A percentile compares a stretch with the other conserved stretches of the same genome.
phyloP scores from a whole-genome alignment of 169 alveolate genomes.

The Babesia gibsoni region DNA sequence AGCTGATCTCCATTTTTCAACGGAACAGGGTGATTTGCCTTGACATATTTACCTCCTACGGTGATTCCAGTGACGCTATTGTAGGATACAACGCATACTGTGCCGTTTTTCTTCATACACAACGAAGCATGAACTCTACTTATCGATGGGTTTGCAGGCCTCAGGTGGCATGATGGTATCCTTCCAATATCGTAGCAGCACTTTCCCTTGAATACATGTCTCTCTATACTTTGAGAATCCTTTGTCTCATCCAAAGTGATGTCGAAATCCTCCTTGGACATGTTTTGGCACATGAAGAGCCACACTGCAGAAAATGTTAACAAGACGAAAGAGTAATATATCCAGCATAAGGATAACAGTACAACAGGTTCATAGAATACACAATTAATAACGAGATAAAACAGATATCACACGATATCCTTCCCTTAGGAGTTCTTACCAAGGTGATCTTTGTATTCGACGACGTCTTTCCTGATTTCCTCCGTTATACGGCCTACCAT shows the following conservation, averaged over 20 bases:
- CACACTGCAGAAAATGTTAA: slow-evolving; percentile 30
- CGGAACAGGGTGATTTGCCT: slow-evolving; percentile 12
- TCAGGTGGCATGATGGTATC: slow-evolving; percentile 18
- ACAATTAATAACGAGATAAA: neutral
- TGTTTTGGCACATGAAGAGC: slow-evolving; percentile 26
- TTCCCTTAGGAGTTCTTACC: neutral
- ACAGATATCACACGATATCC: neutral
- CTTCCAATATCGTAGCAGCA: slow-evolving; percentile 39
- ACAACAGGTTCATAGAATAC: neutral
- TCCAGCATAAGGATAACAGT: neutral
- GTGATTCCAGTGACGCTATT: slow-evolving; percentile 10
- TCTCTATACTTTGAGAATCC: neutral
- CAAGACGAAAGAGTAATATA: too few relatives aligned
- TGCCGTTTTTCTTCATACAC: slow-evolving; percentile 20
- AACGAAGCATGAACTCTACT: slow-evolving; percentile 42
- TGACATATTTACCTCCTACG: neutral
- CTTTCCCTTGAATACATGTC: slow-evolving; percentile 1
- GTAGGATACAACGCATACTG: slow-evolving; percentile 15
- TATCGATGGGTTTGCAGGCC: slow-evolving; percentile 34
- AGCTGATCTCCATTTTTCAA: slow-evolving; percentile 13
- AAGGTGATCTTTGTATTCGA: slow-evolving; percentile 24
- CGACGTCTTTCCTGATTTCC: slow-evolving; percentile 61
- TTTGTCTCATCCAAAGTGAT: neutral
- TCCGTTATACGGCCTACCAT: slow-evolving; percentile 66
- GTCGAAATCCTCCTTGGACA: slow-evolving; percentile 7